Base-by-base conservation (phyloP, 495 filamentous ascomycete species). In the Neurospora tetrasperma region DNA sequence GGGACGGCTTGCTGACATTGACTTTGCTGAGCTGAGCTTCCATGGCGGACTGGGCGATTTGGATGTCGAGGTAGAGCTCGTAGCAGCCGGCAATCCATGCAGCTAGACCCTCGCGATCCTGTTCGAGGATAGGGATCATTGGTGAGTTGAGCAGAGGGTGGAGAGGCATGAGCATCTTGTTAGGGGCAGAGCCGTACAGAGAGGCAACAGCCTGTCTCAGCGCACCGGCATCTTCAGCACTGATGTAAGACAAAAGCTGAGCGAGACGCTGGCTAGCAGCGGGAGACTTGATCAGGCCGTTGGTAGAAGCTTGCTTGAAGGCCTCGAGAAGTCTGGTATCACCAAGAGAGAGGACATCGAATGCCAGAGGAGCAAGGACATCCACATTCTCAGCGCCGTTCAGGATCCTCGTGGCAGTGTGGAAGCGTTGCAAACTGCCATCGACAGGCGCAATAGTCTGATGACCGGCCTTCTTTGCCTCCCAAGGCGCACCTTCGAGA, bases 121-220 rank as follows among this genome's bases (percentile, higher is more conserved):
- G 75, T 23, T 82, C 76, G 42, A 86, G 74, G 1, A 84, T 71
- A 5, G 78, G 79, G 3, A 90, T 75, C 69, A 89, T 80, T 42
- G 85, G 80, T 12, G 89, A 85, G 78, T 94, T 93, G 76, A 88
- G 85, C 16, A 91, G 79, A 9, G 91, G 89, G 78, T 92, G 87
- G 38, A 91, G 77, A 14, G 89, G 83, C 89, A 91, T 82, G 72
- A 79, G 31, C 77, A 79, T 79, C 71, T 69, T 75, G 70, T 79
- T 71, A 2, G 77, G 75, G 10, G 72, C 72, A 2, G 75, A 35
- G 39, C 48, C 48, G 70, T 80, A 82, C 7, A 80, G 40, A 7
- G 66, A 59, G 7, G 76, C 66, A 5, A 81, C n/a, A 5, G 80
- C 72, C 23, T 78, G 73, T 66, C 78, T 77, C 4, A 82, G 70